Conservation (phyloP, 495 filamentous ascomycete genomes). For the Neurospora discreta region DNA sequence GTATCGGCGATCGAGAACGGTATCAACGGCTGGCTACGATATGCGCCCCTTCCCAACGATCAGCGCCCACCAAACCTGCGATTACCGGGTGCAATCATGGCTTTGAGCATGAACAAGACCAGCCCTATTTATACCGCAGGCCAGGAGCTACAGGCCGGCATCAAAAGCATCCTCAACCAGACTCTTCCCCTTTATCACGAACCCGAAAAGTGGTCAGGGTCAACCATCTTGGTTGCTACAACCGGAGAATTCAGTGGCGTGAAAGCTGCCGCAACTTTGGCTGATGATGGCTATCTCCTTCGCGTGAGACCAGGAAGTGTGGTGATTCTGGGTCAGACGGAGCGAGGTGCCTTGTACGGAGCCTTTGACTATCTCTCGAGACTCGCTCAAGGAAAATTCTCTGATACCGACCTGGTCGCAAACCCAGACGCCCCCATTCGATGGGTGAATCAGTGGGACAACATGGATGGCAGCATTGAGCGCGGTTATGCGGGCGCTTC, state of each 20-base stretch:
- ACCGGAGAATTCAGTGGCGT: constrained; percentile 34
- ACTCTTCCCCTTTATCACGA: constrained; percentile 24
- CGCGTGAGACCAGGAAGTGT: constrained; percentile 32
- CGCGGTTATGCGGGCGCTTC: constrained; percentile 58
- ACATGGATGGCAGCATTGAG: constrained; percentile 56
- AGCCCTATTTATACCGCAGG: constrained; percentile 50
- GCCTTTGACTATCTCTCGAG: constrained; percentile 57
- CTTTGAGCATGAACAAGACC: constrained; percentile 38
- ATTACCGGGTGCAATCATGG: constrained; percentile 41
- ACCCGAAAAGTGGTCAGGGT: constrained; percentile 7
- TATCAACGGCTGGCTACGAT: constrained; percentile 52
- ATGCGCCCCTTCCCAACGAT: constrained; percentile 40
- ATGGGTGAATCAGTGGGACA: constrained; percentile 69
- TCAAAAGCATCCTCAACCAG: constrained; percentile 43
- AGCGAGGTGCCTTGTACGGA: constrained; percentile 58
- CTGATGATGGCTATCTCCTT: constrained; percentile 56
- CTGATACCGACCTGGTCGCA: constrained; percentile 37
- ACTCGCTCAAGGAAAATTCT: constrained; percentile 51
- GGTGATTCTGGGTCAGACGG: constrained; percentile 54
- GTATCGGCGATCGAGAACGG: constrained; percentile 46
- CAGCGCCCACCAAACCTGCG: constrained; percentile 4
- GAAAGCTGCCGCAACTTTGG: constrained; percentile 30
- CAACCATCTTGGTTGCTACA: constrained; percentile 48
- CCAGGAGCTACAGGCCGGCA: constrained; percentile 47
- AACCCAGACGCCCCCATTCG: constrained; percentile 53